Evolutionary conservation across 1,284 basidiomycete species (phyloP).

Genomic region (Pholiota adiposa): DNA sequence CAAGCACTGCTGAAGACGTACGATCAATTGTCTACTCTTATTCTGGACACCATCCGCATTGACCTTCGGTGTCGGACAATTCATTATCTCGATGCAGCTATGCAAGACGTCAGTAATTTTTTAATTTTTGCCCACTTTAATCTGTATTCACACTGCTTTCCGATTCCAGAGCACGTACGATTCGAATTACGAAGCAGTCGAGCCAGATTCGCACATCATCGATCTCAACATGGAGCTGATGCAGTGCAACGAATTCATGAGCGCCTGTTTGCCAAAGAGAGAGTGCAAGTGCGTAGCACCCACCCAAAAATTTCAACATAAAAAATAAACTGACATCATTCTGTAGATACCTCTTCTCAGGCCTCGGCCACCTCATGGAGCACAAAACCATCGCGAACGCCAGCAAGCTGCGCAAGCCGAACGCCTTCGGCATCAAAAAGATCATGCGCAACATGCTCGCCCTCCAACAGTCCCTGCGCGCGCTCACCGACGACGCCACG

Average conservation of each 20-base stretch:
- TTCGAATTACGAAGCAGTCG: slow-evolving; percentile 80
- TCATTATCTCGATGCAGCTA: slow-evolving; percentile 80
- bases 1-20: slow-evolving; percentile 91
- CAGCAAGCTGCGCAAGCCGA: slow-evolving; percentile 72
- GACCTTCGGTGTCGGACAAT: slow-evolving; percentile 89
- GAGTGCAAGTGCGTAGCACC: slow-evolving; percentile 64
- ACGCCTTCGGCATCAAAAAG: slow-evolving; percentile 84
- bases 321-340: background rate
- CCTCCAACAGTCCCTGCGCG: slow-evolving; percentile 91
- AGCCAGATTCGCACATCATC: slow-evolving; percentile 90
- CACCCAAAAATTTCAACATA: no score
- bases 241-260: slow-evolving; percentile 76
- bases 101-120: slow-evolving; percentile 62
- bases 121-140: slow-evolving; percentile 1
- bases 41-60: slow-evolving; percentile 88
- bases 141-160: background rate
- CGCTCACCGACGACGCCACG: slow-evolving; percentile 67
- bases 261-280: slow-evolving; percentile 59
- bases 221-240: slow-evolving; percentile 87
- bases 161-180: slow-evolving; percentile 78
- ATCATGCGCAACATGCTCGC: slow-evolving; percentile 91
- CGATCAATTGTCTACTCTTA: slow-evolving; percentile 83
- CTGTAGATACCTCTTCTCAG: slow-evolving; percentile 83
- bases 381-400: slow-evolving; percentile 81
- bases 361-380: slow-evolving; percentile 88